phyloP scores from a whole-genome alignment of 768 basidiomycete species.

The Botryobasidium botryosum region DNA sequence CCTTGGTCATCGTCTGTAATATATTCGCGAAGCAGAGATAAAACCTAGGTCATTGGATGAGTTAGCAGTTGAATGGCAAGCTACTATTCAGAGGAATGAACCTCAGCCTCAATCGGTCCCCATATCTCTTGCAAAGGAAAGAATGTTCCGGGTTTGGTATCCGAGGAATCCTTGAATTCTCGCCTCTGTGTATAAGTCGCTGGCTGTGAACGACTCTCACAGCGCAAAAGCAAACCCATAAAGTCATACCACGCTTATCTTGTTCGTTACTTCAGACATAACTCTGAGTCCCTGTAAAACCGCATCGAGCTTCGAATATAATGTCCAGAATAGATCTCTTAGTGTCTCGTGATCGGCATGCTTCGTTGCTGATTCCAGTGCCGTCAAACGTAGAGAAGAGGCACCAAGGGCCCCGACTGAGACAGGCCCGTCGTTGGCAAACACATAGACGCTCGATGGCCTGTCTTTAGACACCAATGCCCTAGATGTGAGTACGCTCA shows the following conservation, averaged over 20 bases:
- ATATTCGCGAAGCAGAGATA: slow-evolving; percentile 71
- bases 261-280: slow-evolving; percentile 74
- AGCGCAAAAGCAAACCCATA: not conserved
- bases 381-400: slow-evolving; percentile 45
- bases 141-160: slow-evolving; percentile 53
- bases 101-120: slow-evolving; percentile 80
- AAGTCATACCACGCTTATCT: slow-evolving; percentile 72
- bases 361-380: slow-evolving; percentile 55
- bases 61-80: not conserved
- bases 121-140: slow-evolving; percentile 81
- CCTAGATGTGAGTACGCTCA: not conserved
- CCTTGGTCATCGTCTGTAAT: slow-evolving; percentile 83
- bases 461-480: slow-evolving; percentile 20
- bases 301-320: slow-evolving; percentile 90
- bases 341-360: slow-evolving; percentile 71
- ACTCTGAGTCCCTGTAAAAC: slow-evolving; percentile 82
- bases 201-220: not conserved
- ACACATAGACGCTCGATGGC: slow-evolving; percentile 34
- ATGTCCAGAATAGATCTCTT: slow-evolving; percentile 88
- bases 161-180: slow-evolving; percentile 78
- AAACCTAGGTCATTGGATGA: slow-evolving; percentile 37
- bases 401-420: slow-evolving; percentile 18
- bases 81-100: too few relatives aligned
- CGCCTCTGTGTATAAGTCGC: slow-evolving; percentile 50
- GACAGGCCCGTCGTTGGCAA: slow-evolving; percentile 7